Evolutionary conservation across 2,329 filamentous ascomycete species (phyloP).

Genomic region (Ascochyta viciae-villosae): DNA sequence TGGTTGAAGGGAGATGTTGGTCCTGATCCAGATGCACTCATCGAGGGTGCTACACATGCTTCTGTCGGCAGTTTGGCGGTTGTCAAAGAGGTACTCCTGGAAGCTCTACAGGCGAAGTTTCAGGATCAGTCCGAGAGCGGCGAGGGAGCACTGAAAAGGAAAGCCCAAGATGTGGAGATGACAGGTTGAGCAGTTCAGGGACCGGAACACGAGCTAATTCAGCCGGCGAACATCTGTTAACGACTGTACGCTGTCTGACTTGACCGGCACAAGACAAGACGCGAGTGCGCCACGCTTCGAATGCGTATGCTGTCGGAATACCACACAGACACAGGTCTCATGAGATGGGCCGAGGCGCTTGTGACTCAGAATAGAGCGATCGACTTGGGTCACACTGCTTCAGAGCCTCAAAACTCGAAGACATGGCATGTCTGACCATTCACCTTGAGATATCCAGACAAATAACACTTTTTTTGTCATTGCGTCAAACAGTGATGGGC

Average conservation of each 20-base stretch:
- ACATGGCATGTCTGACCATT: constrained; percentile 1
- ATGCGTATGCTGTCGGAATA: constrained; percentile 6
- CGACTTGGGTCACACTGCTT: constrained; percentile 8
- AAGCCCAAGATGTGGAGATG: constrained; percentile 44
- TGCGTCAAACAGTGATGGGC: background rate
- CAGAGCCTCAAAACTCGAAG: constrained; percentile 6
- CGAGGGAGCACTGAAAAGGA: constrained; percentile 34
- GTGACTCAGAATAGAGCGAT: background rate
- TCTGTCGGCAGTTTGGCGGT: constrained; percentile 66
- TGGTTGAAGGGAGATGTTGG: constrained; percentile 83
- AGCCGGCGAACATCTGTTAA: constrained; percentile 1
- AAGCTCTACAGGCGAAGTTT: constrained; percentile 50
- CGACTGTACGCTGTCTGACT: background rate
- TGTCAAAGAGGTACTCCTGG: constrained; percentile 66
- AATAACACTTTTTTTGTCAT: background rate
- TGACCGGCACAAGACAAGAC: constrained; percentile 1
- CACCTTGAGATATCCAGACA: background rate
- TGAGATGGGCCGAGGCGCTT: constrained; percentile 1
- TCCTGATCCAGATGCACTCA: constrained; percentile 58
- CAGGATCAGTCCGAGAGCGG: constrained; percentile 25
- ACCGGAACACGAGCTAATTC: background rate
- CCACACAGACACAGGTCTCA: constrained; percentile 14
- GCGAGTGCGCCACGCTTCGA: background rate
- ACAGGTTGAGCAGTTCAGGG: constrained; percentile 29
- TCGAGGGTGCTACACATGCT: constrained; percentile 70